Conservation (phyloP, 2,329 filamentous ascomycete genomes). For the Beauveria sp. region DNA sequence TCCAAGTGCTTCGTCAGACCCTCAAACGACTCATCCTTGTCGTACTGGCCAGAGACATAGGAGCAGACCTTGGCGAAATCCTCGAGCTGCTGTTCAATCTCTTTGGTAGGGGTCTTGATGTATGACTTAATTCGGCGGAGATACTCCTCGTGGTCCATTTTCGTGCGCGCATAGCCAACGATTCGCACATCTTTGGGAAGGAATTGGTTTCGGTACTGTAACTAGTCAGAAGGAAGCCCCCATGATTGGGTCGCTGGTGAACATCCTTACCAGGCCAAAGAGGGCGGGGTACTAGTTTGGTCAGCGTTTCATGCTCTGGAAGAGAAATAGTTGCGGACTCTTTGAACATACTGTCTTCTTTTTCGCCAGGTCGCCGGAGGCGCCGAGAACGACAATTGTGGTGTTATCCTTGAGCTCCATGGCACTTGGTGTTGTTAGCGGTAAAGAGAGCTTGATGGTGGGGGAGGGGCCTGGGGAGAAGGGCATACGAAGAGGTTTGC, state of each 20-base stretch:
- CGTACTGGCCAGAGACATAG: constrained; percentile 96
- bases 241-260: background rate
- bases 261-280: constrained; percentile 79
- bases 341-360: constrained; percentile 82
- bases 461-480: constrained; percentile 21
- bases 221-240: background rate
- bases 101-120: constrained; percentile 98
- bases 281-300: constrained; percentile 76
- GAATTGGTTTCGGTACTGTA: constrained; percentile 97
- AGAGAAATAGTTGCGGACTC: constrained; percentile 6
- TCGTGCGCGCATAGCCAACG: constrained; percentile 96
- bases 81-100: constrained; percentile 89
- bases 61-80: constrained; percentile 83
- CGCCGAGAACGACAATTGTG: constrained; percentile 89
- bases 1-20: constrained; percentile 78
- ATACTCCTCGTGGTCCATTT: constrained; percentile 98
- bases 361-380: constrained; percentile 95
- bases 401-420: constrained; percentile 99
- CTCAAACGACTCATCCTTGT: constrained; percentile 90
- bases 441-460: constrained; percentile 12
- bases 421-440: constrained; percentile 43
- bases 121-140: constrained; percentile 91
- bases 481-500: constrained; percentile 26
- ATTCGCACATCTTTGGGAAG: constrained; percentile 94
- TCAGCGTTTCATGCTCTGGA: constrained; percentile 20